Evolutionary conservation across 371 early-diverging fungal genomes (phyloP).

Genomic region (Mortierella sp.): DNA sequence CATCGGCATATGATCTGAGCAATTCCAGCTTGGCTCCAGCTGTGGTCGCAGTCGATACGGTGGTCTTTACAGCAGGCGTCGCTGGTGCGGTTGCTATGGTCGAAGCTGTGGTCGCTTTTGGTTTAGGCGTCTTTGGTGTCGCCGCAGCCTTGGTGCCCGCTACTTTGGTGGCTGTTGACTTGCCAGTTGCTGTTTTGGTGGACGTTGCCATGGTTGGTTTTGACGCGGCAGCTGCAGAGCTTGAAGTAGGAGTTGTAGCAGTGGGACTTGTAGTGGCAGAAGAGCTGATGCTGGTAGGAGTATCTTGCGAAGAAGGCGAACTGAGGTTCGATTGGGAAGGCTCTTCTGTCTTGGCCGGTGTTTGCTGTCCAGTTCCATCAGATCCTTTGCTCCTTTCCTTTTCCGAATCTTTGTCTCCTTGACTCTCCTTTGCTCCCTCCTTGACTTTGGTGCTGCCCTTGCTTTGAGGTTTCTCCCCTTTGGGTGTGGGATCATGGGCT

Average conservation of each 20-base stretch:
- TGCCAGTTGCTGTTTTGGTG: not conserved
- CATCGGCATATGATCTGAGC: constrained; percentile 18
- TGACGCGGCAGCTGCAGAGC: not conserved
- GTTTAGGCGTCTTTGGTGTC: constrained; percentile 8
- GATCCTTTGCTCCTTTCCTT: not conserved
- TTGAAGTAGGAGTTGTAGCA: not conserved
- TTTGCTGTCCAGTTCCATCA: not conserved
- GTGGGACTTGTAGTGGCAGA: not conserved
- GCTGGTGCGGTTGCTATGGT: not conserved
- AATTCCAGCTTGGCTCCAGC: constrained; percentile 29
- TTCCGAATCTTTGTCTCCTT: not conserved
- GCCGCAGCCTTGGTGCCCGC: not conserved
- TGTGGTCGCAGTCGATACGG: constrained; percentile 9
- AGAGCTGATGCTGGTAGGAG: not conserved
- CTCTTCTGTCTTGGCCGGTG: not conserved
- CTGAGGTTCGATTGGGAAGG: not conserved
- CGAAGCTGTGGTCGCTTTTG: not conserved
- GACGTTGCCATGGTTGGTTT: not conserved
- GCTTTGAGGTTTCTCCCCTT: not conserved
- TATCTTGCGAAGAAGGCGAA: not conserved
- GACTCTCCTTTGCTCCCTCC: not conserved
- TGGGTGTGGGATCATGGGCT: not conserved
- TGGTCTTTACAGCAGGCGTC: not conserved
- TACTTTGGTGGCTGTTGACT: constrained; percentile 5
- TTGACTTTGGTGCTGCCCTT: not conserved